Evolutionary conservation across 2,329 filamentous ascomycete species (phyloP).

Genomic region (Alternaria viburni): DNA sequence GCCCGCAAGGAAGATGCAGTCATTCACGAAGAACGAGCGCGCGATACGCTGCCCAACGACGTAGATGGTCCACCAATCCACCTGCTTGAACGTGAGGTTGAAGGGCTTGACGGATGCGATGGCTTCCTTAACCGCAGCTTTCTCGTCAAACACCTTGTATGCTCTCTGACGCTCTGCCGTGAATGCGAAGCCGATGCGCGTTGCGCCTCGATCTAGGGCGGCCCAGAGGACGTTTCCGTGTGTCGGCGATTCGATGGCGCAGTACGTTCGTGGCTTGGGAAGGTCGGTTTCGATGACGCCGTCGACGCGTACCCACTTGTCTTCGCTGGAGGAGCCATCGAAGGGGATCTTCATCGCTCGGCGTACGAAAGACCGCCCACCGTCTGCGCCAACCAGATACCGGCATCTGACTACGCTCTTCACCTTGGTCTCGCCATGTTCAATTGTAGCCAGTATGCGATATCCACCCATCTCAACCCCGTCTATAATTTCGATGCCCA

Average conservation of each 20-base stretch:
- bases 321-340: slow-evolving; percentile 57
- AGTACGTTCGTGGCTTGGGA: slow-evolving; percentile 56
- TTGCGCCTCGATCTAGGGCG: slow-evolving; percentile 60
- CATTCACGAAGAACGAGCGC: slow-evolving; percentile 42
- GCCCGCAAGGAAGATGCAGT: slow-evolving; percentile 61
- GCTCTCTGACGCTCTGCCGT: slow-evolving; percentile 50
- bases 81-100: slow-evolving; percentile 46
- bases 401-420: slow-evolving; percentile 48
- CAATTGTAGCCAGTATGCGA: slow-evolving; percentile 38
- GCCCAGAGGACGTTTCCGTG: slow-evolving; percentile 65
- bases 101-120: slow-evolving; percentile 51
- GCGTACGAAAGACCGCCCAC: slow-evolving; percentile 58
- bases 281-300: slow-evolving; percentile 58
- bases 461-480: slow-evolving; percentile 29
- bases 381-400: slow-evolving; percentile 61
- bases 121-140: slow-evolving; percentile 49
- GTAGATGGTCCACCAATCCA: slow-evolving; percentile 56
- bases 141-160: slow-evolving; percentile 46
- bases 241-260: slow-evolving; percentile 58
- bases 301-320: slow-evolving; percentile 63
- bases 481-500: slow-evolving; percentile 49
- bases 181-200: slow-evolving; percentile 61
- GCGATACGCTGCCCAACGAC: slow-evolving; percentile 52
- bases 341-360: slow-evolving; percentile 56
- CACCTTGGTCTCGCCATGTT: slow-evolving; percentile 33